Conservation (phyloP, 345 rosid species). For the Geranium brycei region DNA sequence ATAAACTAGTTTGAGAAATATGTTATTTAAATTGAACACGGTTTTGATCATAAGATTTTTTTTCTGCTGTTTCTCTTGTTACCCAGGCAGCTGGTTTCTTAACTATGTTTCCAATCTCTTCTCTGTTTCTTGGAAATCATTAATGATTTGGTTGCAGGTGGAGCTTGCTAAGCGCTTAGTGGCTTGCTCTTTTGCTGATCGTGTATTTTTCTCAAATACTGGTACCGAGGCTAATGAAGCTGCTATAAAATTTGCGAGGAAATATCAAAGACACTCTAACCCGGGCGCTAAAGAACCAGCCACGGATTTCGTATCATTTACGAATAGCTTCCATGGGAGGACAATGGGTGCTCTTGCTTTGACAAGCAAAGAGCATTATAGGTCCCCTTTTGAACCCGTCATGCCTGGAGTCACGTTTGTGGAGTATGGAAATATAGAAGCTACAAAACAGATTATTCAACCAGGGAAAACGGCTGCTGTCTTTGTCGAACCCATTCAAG, state of each 20-base stretch:
- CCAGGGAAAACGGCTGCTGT: conserved; percentile 68
- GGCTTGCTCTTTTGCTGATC: conserved; percentile 63
- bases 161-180: conserved; percentile 76
- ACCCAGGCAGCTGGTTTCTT: neutral
- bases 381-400: conserved; percentile 84
- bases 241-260: conserved; percentile 83
- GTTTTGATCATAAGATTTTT: too few relatives aligned
- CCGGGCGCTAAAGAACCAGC: conserved; percentile 44
- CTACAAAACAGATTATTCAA: conserved; percentile 38
- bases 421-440: conserved; percentile 64
- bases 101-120: neutral
- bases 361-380: conserved; percentile 80
- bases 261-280: conserved; percentile 53
- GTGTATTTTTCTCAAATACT: conserved; percentile 74
- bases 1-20: too few relatives aligned
- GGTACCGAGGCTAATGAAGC: conserved; percentile 98
- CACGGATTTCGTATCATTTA: conserved; percentile 57
- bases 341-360: conserved; percentile 87
- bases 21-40: neutral
- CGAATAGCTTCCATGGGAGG: conserved; percentile 87
- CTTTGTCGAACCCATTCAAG: conserved; percentile 89
- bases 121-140: neutral
- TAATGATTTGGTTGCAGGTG: conserved; percentile 26
- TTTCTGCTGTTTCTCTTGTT: neutral
- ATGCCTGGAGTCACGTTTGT: conserved; percentile 96